These are phyloP conservation scores for Venturia carpophila DNA, from an alignment of 2,329 filamentous ascomycete genomes.

Conservation along the genomic window DNA sequence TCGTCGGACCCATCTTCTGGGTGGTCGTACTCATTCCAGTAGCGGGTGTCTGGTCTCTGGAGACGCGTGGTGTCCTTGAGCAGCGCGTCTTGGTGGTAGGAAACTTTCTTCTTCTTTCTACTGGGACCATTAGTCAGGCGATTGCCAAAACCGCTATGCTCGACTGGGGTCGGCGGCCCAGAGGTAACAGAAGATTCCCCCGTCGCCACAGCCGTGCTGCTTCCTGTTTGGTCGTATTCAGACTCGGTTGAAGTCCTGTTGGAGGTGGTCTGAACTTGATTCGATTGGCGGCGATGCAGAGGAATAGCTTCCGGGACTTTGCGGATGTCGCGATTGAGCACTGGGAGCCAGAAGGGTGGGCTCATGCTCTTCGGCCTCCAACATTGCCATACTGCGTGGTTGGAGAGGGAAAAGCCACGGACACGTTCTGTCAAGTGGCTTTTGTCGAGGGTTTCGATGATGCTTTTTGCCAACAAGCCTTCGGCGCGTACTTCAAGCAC, in stretches of 20 bases:
- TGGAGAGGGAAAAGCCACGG: slow-evolving; percentile 46
- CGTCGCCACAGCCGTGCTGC: slow-evolving; percentile 12
- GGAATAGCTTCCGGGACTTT: slow-evolving; percentile 39
- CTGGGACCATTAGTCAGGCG: not conserved
- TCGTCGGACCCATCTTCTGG: slow-evolving; percentile 57
- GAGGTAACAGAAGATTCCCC: slow-evolving; percentile 16
- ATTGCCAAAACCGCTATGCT: not conserved
- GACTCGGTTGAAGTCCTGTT: slow-evolving; percentile 9
- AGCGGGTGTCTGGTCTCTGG: slow-evolving; percentile 35
- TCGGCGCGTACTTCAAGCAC: slow-evolving; percentile 45
- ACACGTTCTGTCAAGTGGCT: slow-evolving; percentile 46
- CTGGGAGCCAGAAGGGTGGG: slow-evolving; percentile 40
- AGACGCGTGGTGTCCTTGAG: not conserved
- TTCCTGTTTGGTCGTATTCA: slow-evolving; percentile 12
- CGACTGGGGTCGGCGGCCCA: slow-evolving; percentile 10
- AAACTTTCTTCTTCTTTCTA: slow-evolving; percentile 3
- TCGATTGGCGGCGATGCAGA: not conserved
- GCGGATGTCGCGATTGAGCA: slow-evolving; percentile 44
- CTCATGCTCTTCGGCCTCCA: slow-evolving; percentile 39
- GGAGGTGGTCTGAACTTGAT: not conserved
- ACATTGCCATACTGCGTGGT: slow-evolving; percentile 44
- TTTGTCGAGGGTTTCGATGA: slow-evolving; percentile 38
- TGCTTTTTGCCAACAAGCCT: slow-evolving; percentile 31
- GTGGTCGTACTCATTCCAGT: slow-evolving; percentile 85
- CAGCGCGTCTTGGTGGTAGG: not conserved